phyloP scores from a whole-genome alignment of 352 stramenopile species.

The Globisporangium cederbergense region DNA sequence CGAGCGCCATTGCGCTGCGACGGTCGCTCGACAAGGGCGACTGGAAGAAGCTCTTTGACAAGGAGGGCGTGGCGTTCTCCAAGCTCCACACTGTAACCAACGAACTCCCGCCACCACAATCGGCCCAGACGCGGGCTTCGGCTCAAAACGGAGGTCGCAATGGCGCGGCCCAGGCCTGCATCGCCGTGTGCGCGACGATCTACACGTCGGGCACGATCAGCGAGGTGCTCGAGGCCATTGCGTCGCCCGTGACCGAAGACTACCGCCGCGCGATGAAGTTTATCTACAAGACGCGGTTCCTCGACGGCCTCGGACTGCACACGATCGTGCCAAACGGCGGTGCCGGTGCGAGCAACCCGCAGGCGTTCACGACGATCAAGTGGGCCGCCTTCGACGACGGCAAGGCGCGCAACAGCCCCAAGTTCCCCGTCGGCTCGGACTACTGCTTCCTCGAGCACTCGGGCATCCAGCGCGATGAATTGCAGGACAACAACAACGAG shows the following conservation, averaged over 20 bases:
- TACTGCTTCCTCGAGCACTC: constrained; percentile 82
- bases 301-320: constrained; percentile 61
- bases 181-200: constrained; percentile 62
- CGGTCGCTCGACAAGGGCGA: constrained; percentile 42
- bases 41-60: constrained; percentile 56
- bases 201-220: constrained; percentile 51
- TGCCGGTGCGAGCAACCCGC: constrained; percentile 20
- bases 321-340: constrained; percentile 28
- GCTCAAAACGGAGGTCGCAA: neutral
- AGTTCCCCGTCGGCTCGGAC: constrained; percentile 41
- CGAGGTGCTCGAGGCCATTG: constrained; percentile 64
- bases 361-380: constrained; percentile 69
- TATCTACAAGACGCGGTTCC: constrained; percentile 48
- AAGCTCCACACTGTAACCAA: constrained; percentile 52
- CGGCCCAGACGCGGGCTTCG: neutral
- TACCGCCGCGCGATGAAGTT: constrained; percentile 69
- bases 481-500: neutral
- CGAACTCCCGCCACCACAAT: constrained; percentile 12
- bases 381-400: constrained; percentile 65
- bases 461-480: constrained; percentile 35
- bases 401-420: constrained; percentile 25
- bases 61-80: constrained; percentile 53
- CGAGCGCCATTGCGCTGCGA: constrained; percentile 36
- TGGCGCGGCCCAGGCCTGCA: constrained; percentile 29
- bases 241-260: constrained; percentile 58